Conservation (phyloP, 2,329 filamentous ascomycete genomes). For the Bertia moriformis region DNA sequence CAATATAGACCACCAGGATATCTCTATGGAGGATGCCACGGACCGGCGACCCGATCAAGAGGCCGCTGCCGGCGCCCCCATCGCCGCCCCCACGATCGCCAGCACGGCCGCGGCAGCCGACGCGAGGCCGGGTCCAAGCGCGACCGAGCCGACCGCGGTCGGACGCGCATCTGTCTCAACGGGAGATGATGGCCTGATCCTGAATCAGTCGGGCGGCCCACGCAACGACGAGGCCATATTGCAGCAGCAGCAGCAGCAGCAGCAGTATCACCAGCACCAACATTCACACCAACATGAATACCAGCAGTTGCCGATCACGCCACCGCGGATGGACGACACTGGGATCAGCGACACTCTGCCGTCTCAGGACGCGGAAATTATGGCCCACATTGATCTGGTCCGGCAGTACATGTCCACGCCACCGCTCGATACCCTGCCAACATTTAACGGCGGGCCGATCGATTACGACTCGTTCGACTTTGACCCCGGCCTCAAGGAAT, state of each 20-base stretch:
- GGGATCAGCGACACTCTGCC: slow-evolving; percentile 29
- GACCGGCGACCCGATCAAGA: too few relatives aligned
- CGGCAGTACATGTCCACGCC: slow-evolving; percentile 37
- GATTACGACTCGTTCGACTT: slow-evolving; percentile 25
- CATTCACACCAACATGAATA: slow-evolving; percentile 10
- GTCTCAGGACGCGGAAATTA: slow-evolving; percentile 34
- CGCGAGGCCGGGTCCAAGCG: slow-evolving; percentile 35
- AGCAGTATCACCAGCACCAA: slow-evolving; percentile 7
- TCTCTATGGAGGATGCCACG: too few relatives aligned
- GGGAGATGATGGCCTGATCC: slow-evolving; percentile 31
- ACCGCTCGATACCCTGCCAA: slow-evolving; percentile 35
- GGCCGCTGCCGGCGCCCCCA: too few relatives aligned
- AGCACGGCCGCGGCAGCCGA: too few relatives aligned
- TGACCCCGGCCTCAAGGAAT: slow-evolving; percentile 23
- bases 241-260: slow-evolving; percentile 7
- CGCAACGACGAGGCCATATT: slow-evolving; percentile 9
- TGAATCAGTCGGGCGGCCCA: too few relatives aligned
- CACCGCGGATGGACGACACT: slow-evolving; percentile 31
- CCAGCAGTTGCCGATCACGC: slow-evolving; percentile 28
- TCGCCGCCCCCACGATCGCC: too few relatives aligned
- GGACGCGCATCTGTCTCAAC: slow-evolving; percentile 19
- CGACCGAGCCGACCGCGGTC: slow-evolving; percentile 29
- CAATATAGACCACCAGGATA: too few relatives aligned
- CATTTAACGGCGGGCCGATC: slow-evolving; percentile 26
- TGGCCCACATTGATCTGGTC: slow-evolving; percentile 30